Base-by-base conservation (phyloP, 768 basidiomycete genomes). In the Mycena floridula region DNA sequence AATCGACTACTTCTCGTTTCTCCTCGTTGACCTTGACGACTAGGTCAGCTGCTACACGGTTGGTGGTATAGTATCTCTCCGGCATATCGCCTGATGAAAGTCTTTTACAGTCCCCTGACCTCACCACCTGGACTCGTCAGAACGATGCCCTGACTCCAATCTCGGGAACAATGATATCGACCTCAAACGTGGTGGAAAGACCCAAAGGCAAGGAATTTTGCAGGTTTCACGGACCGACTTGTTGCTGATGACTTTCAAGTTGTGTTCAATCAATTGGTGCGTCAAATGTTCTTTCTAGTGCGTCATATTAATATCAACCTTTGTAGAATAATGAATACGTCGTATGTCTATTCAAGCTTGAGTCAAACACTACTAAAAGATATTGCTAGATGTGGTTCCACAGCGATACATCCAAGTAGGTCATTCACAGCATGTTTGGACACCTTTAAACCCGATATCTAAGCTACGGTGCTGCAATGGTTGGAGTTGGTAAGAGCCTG, bases 391-490 rank as follows among this genome's bases (percentile, higher is more conserved):
- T 82, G 79, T 82, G 80, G 80, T 82, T 82, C 65, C 80, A 82
- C 57, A 79, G 77, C 7, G 80, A 82, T 52, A 68, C 66, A 20
- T 76, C 75, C 49, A 73, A 78, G 79, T 79, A 49, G 35, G 65
- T 58, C 54, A 21, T 15, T 18, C 1, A 37, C n/a, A 25, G 59
- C 7, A 7, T 37, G 36, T 25, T 27, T 7, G 18, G 18, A 7
- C 32, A 44, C 30, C 16, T 22, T 25, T 25, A 32, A 15, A 51
- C 2, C 24, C 41, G 4, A n/a, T n/a, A 27, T 16, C 30, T 11
- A 42, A 82, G 79, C 58, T 82, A 82, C 52, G 77, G 78, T 25
- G 76, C 74, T n/a, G 80, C 79, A 5, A 62, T 71, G 66, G 79
- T 81, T 25, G 80, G 80, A 11, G 76, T 81, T n/a, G n/a, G n/a